phyloP scores from a whole-genome alignment of 2,329 filamentous ascomycete genomes.

The Neofusicoccum laricinum region DNA sequence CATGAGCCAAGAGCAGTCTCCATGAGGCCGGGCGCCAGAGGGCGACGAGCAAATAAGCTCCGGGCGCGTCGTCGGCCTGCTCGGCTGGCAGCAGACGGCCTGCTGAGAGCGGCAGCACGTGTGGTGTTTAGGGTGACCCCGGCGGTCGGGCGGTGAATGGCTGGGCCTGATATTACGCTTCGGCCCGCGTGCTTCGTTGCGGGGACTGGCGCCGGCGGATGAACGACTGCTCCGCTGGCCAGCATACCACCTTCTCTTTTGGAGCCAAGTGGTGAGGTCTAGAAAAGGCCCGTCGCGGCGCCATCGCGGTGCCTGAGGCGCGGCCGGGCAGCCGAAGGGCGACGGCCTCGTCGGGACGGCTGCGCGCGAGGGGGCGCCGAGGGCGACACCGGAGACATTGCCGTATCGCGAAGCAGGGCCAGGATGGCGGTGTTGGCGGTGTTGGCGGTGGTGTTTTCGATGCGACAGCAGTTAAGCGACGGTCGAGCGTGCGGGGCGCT shows the following conservation, averaged over 20 bases:
- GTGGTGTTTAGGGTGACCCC: neutral
- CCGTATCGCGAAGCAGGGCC: neutral
- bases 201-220: neutral
- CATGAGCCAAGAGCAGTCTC: neutral
- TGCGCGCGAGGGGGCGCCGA: neutral
- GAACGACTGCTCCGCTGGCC: neutral
- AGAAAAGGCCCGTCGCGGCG: neutral
- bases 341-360: neutral
- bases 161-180: constrained; percentile 1
- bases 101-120: neutral
- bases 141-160: neutral
- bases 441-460: neutral
- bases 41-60: neutral
- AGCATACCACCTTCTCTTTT: constrained; percentile 14
- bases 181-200: constrained; percentile 11
- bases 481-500: neutral
- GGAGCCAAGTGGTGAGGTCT: neutral
- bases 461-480: neutral
- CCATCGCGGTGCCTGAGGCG: neutral
- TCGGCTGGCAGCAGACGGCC: neutral
- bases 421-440: neutral
- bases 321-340: neutral
- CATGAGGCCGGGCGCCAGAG: neutral
- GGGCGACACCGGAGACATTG: neutral
- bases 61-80: neutral